Evolutionary conservation across 768 basidiomycete species (phyloP), one percentile per base, ranked within the genome.

Genomic region (Phlebiopsis flavidoalba): DNA sequence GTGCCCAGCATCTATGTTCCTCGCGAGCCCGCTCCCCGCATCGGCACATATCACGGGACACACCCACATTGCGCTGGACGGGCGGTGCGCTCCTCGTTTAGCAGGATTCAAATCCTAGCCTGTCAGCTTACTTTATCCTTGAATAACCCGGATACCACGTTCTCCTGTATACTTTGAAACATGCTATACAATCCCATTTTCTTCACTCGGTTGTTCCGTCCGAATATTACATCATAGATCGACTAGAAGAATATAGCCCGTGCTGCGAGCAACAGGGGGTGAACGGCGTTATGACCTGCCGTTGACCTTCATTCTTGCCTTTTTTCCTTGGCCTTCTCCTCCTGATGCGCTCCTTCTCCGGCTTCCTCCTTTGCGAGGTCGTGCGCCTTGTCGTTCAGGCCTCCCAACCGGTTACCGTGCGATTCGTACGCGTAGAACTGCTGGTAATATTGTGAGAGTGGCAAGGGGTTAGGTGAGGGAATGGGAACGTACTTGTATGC

Each of bases 371-470:
- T 89, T 19, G 92, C 94, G 47, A 87, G 69, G 70, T 93, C 84
- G 75, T 95, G 92, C 2, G 91, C 88, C 54, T 75, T 76, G 71
- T 95, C 93, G 73, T 99, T 99, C 52, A 98, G 80, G 1, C 94
- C 95, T 31, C n/a, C n/a, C 0, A 93, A 81, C 59, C 88, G 79
- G 77, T 98, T 98, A n/a, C 61, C 97, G 86, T 10, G 93, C 84
- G 72, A 99, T 95, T 97, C 97, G 70, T 93, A 85, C 11, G 91
- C 94, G 67, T 94, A 94, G 79, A 98, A 99, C 82, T 98, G 71
- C 64, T 51, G 62, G 59, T n/a, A 15, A 54, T n/a, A n/a, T n/a
- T n/a, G 46, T 47, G 15, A 14, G 26, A 40, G 1, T 24, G 2
- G 26, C 6, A 31, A 51, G 48, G 35, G 58, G 58, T 48, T 22